A percentile compares a stretch with the other conserved stretches of the same genome.
phyloP scores from a whole-genome alignment of 176 grass and related monocot genomes.

The Paspalum vaginatum region DNA sequence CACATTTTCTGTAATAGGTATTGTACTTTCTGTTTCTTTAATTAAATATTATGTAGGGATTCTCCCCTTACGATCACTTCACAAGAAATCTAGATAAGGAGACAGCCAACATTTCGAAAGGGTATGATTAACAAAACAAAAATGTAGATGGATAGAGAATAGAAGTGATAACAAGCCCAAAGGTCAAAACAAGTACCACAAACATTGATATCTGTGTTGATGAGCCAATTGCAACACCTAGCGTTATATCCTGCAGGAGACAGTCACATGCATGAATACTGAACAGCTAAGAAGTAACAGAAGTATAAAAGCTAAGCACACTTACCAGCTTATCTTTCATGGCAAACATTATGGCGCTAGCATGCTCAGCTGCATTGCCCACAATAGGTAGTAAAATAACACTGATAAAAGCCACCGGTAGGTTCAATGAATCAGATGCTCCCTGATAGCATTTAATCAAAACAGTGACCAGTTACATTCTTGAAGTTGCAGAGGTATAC shows the following conservation, averaged over 20 bases:
- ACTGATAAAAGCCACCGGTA: conserved; percentile 88
- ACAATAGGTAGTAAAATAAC: conserved; percentile 95
- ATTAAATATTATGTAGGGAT: not conserved
- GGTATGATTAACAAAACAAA: conserved; percentile 10
- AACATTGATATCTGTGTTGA: conserved; percentile 93
- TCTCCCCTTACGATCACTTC: not conserved
- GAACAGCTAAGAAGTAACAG: not conserved
- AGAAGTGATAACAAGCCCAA: conserved; percentile 21
- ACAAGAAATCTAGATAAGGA: not conserved
- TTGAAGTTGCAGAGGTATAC: conserved; percentile 29
- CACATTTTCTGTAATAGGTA: not conserved
- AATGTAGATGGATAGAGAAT: not conserved
- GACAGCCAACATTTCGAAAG: not conserved
- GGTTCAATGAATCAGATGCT: conserved; percentile 75
- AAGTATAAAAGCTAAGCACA: not conserved
- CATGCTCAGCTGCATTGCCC: conserved; percentile 93
- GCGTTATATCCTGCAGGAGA: conserved; percentile 72
- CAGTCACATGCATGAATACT: conserved; percentile 24
- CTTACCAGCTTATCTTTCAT: conserved; percentile 94
- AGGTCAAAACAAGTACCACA: conserved; percentile 66
- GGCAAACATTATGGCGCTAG: conserved; percentile 94
- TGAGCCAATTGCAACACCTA: conserved; percentile 88
- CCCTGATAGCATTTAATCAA: conserved; percentile 56
- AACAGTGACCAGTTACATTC: conserved; percentile 34
- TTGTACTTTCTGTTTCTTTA: conserved; percentile 5